Base-by-base conservation (phyloP, 2,329 filamentous ascomycete species). In the Penicillium sp. region DNA sequence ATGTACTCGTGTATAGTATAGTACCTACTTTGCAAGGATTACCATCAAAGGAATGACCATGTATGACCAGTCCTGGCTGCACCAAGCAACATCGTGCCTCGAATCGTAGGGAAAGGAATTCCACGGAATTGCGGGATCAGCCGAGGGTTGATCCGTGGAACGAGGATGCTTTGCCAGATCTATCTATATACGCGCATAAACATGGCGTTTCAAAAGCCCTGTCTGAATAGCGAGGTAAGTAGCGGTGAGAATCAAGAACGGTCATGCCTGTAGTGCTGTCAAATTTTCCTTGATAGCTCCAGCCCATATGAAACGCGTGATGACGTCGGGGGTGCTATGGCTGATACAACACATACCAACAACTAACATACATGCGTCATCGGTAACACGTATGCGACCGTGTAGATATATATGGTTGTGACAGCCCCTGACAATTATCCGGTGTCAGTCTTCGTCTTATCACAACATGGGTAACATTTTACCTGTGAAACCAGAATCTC, bases 91-190 rank as follows among this genome's bases (percentile, higher is more conserved):
- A 12, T 41, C 10, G 25, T 46, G 40, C 24, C 28, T 31, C 25
- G 5, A 31, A 42, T 31, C 33, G 27, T 27, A 15, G n/a, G 25
- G 24, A 31, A 31, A 23, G 27, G 23, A 42, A 43, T 43, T 2
- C 20, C 15, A 25, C 42, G 42, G 42, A 13, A 42, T 4, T n/a
- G 47, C 52, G 54, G 55, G 50, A 44, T 44, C 42, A 45, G 42
- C 52, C 52, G 55, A 47, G 39, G 20, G 4, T 6, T 42, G 47
- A 49, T 25, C 55, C 53, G 46, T 57, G 55, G 53, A 55, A 57
- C 47, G 7, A 20, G 10, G 44, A 42, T 23, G 20, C 44, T 29
- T 28, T 28, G 27, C 28, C 10, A 40, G 33, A 49, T n/a, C 20
- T 40, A 24, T 40, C 20, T 40, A 24, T 40, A 27, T n/a, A n/a